phyloP scores from a whole-genome alignment of 768 basidiomycete species.

The Collybia nuda region DNA sequence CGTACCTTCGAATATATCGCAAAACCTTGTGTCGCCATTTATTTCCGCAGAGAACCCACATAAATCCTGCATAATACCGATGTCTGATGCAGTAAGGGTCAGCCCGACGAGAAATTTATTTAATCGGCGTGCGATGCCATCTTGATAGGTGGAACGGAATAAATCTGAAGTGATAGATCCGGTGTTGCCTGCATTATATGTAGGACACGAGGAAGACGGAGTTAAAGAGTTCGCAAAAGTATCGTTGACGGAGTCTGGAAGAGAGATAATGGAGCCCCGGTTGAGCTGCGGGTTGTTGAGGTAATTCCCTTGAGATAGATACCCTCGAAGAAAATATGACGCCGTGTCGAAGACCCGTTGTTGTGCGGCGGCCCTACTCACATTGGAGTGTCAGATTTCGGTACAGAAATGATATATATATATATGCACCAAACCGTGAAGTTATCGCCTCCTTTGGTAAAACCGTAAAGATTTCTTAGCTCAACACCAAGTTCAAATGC shows the following conservation, averaged over 20 bases:
- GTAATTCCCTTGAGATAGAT: conserved; percentile 42
- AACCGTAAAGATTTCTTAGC: conserved; percentile 35
- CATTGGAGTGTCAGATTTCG: not conserved
- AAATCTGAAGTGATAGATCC: conserved; percentile 20
- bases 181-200: conserved; percentile 29
- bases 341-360: conserved; percentile 43
- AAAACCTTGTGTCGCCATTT: conserved; percentile 37
- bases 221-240: conserved; percentile 45
- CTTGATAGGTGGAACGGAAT: conserved; percentile 32
- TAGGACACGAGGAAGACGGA: conserved; percentile 36
- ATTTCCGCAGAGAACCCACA: conserved; percentile 40
- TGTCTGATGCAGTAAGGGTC: conserved; percentile 28
- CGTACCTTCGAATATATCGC: conserved; percentile 36
- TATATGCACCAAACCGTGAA: conserved; percentile 38
- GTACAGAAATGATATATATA: not conserved
- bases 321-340: conserved; percentile 36
- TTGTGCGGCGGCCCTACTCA: conserved; percentile 37
- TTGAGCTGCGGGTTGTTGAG: conserved; percentile 24
- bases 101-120: conserved; percentile 36
- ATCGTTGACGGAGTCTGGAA: conserved; percentile 39
- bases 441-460: conserved; percentile 38
- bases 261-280: conserved; percentile 31
- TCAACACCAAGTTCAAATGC: conserved; percentile 39
- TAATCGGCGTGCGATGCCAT: conserved; percentile 29
- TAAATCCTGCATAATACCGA: conserved; percentile 43